phyloP scores from a whole-genome alignment of 2,329 filamentous ascomycete genomes.

The Trichoderma cornu-damae region DNA sequence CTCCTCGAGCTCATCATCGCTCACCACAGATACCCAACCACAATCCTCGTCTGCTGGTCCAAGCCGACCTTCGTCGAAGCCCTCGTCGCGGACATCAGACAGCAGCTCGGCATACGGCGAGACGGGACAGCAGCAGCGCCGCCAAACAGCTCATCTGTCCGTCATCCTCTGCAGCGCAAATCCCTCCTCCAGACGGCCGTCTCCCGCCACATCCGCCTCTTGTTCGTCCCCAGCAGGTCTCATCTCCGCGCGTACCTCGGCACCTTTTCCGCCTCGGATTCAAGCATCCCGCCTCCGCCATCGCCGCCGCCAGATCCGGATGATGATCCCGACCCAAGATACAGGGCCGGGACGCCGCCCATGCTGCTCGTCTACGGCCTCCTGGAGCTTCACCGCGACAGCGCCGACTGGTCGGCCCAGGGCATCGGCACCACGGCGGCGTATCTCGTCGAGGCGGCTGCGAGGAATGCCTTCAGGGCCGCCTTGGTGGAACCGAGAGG shows the following conservation, averaged over 20 bases:
- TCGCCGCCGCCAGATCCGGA: background rate
- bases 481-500: conserved; percentile 45
- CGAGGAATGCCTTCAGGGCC: conserved; percentile 39
- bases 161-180: conserved; percentile 47
- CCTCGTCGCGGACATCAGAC: conserved; percentile 45
- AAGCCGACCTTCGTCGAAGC: conserved; percentile 59
- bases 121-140: background rate
- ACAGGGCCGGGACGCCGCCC: conserved; percentile 34
- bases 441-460: conserved; percentile 56
- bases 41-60: conserved; percentile 65
- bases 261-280: conserved; percentile 41
- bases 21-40: conserved; percentile 52
- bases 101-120: conserved; percentile 21
- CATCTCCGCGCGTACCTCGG: conserved; percentile 73
- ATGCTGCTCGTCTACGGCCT: conserved; percentile 61
- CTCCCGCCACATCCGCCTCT: conserved; percentile 62
- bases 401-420: conserved; percentile 71
- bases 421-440: conserved; percentile 61
- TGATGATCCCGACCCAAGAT: background rate
- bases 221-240: conserved; percentile 70
- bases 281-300: conserved; percentile 29
- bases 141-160: background rate
- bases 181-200: conserved; percentile 65
- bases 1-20: conserved; percentile 62
- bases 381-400: conserved; percentile 59